Conservation (phyloP, 345 rosid species). For the Citrus sp. region DNA sequence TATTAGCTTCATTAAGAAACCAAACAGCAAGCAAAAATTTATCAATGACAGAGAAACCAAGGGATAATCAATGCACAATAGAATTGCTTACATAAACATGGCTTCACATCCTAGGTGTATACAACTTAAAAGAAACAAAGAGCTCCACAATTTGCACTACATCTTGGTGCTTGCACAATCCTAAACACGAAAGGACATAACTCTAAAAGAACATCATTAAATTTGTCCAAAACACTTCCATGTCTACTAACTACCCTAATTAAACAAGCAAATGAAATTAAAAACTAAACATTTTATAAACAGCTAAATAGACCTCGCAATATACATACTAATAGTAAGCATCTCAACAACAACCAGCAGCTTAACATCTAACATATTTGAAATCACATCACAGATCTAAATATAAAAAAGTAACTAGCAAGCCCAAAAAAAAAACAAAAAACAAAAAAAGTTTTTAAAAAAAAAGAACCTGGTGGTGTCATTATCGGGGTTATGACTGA, state of each 20-base stretch:
- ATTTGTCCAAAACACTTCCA: background rate
- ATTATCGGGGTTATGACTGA: constrained; percentile 50
- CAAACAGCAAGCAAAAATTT: background rate
- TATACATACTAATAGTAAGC: too few species aligned
- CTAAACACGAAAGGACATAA: background rate
- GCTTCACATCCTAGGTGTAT: background rate
- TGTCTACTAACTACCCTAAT: background rate
- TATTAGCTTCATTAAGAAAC: background rate
- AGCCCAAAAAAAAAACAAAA: background rate
- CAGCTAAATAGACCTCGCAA: background rate
- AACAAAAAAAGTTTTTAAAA: background rate
- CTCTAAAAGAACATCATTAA: background rate
- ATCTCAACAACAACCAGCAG: too few species aligned
- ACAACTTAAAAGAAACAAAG: background rate
- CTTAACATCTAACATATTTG: too few species aligned
- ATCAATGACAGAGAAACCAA: background rate
- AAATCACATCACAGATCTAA: background rate
- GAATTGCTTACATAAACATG: background rate
- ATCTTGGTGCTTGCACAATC: background rate
- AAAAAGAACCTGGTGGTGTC: constrained; percentile 38
- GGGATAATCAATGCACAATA: background rate
- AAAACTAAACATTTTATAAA: background rate
- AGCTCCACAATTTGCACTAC: background rate
- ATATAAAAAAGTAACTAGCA: too few species aligned
- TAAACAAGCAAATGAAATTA: background rate